Evolutionary conservation across 352 stramenopile genomes (phyloP).

Genomic region (Phytophthora agathidicida): DNA sequence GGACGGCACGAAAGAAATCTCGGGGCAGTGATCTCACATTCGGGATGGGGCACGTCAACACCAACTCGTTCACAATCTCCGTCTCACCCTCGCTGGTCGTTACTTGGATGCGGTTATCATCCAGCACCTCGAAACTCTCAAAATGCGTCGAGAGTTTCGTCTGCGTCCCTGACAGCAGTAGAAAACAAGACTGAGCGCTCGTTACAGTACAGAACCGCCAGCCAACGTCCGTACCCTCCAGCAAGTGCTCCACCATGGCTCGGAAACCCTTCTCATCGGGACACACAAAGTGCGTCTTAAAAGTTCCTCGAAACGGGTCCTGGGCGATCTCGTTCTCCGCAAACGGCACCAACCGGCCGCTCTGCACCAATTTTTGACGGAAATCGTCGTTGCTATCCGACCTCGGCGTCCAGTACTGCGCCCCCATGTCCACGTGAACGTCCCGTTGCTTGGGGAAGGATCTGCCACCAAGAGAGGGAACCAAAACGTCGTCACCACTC

Average conservation of each 20-base stretch:
- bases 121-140: constrained; percentile 60
- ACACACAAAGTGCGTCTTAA: constrained; percentile 47
- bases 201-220: neutral
- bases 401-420: constrained; percentile 71
- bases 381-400: constrained; percentile 58
- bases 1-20: constrained; percentile 15
- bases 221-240: constrained; percentile 43
- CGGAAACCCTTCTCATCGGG: constrained; percentile 54
- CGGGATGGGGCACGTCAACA: constrained; percentile 73
- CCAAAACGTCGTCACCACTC: constrained; percentile 7
- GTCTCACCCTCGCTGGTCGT: constrained; percentile 42
- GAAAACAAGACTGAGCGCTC: constrained; percentile 1
- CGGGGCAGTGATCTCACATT: constrained; percentile 33
- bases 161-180: constrained; percentile 35
- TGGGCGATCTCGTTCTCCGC: constrained; percentile 54
- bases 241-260: constrained; percentile 55
- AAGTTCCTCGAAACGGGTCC: constrained; percentile 43
- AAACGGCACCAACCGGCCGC: constrained; percentile 46
- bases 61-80: constrained; percentile 66
- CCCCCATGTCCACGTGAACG: constrained; percentile 70
- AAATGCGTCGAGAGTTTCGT: constrained; percentile 50
- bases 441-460: constrained; percentile 64
- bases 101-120: constrained; percentile 55
- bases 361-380: constrained; percentile 39
- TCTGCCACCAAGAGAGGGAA: constrained; percentile 12